Percentiles rank a stretch among this genome's conserved stretches.
These are phyloP conservation scores for Sordaria brevicollis DNA, from an alignment of 495 filamentous ascomycete genomes.

Conservation along the genomic window DNA sequence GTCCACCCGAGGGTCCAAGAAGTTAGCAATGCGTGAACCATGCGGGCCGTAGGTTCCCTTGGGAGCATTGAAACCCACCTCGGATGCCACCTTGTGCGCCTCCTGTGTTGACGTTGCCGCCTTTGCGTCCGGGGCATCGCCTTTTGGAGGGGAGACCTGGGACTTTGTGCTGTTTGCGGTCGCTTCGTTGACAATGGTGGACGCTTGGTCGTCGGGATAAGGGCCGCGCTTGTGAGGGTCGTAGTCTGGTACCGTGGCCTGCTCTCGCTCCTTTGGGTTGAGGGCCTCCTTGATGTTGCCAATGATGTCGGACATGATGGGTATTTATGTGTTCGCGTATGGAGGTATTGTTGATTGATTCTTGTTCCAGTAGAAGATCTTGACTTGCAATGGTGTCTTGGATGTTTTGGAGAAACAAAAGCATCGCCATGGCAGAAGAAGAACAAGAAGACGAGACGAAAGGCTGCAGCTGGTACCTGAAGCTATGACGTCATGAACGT, in stretches of 20 bases:
- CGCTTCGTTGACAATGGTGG: background rate
- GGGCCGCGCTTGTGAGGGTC: conserved; percentile 12
- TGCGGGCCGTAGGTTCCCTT: conserved; percentile 31
- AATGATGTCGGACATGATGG: conserved; percentile 20
- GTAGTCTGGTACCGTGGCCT: conserved; percentile 14
- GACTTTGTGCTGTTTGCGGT: background rate
- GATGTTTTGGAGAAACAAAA: background rate
- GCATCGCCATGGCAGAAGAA: background rate
- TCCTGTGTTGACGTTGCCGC: background rate
- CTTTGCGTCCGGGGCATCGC: background rate
- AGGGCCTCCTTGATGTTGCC: conserved; percentile 16
- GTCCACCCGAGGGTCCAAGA: conserved; percentile 31
- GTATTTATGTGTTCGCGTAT: background rate
- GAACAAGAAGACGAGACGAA: background rate
- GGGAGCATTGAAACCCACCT: conserved; percentile 12
- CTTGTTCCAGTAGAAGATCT: background rate
- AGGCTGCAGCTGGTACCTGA: background rate
- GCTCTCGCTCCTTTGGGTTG: conserved; percentile 14
- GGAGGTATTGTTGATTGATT: background rate
- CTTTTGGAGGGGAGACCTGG: background rate
- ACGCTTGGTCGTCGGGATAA: conserved; percentile 9
- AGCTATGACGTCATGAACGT: background rate
- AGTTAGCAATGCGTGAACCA: conserved; percentile 27
- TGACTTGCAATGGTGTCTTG: background rate
- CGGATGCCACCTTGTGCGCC: conserved; percentile 5